Base-by-base conservation (phyloP, 345 rosid species). In the Moricandia moricandioides region DNA sequence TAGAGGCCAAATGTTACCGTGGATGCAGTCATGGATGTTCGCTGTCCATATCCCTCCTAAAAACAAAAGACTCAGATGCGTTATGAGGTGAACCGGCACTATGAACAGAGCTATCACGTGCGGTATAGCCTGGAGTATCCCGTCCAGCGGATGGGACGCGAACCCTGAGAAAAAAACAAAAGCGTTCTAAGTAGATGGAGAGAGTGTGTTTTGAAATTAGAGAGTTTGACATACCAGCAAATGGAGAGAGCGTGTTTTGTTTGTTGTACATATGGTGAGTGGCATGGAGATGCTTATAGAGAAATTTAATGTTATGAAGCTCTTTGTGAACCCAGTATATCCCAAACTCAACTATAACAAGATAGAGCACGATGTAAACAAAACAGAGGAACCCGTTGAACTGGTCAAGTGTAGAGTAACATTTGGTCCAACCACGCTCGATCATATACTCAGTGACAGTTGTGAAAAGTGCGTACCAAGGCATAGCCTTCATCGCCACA, bases 401-500 rank as follows among this genome's bases (percentile, higher is more conserved):
- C 10, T 91, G 96, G 13, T 77, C 75, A 79, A 91, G 73, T 21
- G 24, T 21, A 21, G 24, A 21, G 24, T 21, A 21, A 21, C 24
- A 21, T 21, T 21, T 21, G 24, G 24, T 21, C 24, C 24, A 21
- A 21, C 24, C 24, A 21, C 24, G 24, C 24, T 21, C 24, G 24
- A 21, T 2, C 24, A 21, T 21, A 21, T 21, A 21, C 24, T 21
- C 24, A 21, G 24, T 21, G 24, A 21, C 24, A 2, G 24, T 21
- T 21, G 24, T 1, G 24, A 21, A 21, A 76, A 80, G 85, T 78
- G 79, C 69, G 84, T 90, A 95, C 88, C 88, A 90, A 8, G 97
- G 97, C 97, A 89, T 89, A 14, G 97, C 89, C 82, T 95, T 90
- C 99, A 92, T 88, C 4, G 97, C 88, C 72, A 95, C 97, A 78